Evolutionary conservation across 2,329 filamentous ascomycete genomes (phyloP).

Genomic region (Apiospora hydei): DNA sequence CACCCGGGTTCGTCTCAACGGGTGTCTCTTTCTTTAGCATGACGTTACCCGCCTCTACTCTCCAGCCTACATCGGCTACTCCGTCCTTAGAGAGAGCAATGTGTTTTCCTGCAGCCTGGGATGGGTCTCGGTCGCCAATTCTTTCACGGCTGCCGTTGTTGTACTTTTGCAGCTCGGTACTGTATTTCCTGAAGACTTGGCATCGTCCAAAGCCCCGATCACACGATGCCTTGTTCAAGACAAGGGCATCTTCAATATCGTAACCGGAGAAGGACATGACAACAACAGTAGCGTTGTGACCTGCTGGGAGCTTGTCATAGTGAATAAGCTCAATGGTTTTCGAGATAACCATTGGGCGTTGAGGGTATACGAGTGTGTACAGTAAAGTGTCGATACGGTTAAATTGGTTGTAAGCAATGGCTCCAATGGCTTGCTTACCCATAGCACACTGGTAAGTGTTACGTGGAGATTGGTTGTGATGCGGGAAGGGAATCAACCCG

Average conservation of each 20-base stretch:
- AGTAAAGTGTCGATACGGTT: conserved; percentile 94
- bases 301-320: conserved; percentile 96
- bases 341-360: conserved; percentile 96
- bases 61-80: conserved; percentile 83
- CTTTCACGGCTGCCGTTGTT: conserved; percentile 77
- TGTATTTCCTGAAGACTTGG: conserved; percentile 97
- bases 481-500: conserved; percentile 94
- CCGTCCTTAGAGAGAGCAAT: conserved; percentile 83
- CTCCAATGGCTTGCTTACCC: conserved; percentile 99
- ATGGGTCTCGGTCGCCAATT: conserved; percentile 70
- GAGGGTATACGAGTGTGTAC: conserved; percentile 96
- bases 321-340: conserved; percentile 96
- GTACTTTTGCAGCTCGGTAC: conserved; percentile 86
- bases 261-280: conserved; percentile 99
- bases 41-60: conserved; percentile 79
- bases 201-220: conserved; percentile 96
- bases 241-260: conserved; percentile 98
- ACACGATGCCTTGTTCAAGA: conserved; percentile 94
- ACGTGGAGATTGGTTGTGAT: conserved; percentile 97
- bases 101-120: conserved; percentile 71
- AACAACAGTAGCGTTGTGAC: conserved; percentile 95
- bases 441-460: conserved; percentile 99
- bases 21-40: conserved; percentile 93
- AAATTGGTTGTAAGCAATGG: conserved; percentile 98
- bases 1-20: conserved; percentile 75